Percentiles rank a stretch among this genome's conserved stretches.
These are phyloP conservation scores for Ormosia emarginata DNA, from an alignment of 306 rosid species.

Conservation along the genomic window DNA sequence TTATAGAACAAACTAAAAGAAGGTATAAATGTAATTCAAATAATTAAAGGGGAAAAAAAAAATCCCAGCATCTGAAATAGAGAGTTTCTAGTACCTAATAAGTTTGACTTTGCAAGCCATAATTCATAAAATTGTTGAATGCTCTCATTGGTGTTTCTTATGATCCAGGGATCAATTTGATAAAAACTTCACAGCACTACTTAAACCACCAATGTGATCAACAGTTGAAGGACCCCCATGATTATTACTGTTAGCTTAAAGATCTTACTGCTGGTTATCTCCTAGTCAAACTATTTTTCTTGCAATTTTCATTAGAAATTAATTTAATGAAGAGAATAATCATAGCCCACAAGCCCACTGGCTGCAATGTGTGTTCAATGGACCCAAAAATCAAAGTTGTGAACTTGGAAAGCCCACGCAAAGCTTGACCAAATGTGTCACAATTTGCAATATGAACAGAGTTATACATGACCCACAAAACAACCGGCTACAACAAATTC, in stretches of 20 bases:
- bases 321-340: not conserved
- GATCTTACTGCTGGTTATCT: not conserved
- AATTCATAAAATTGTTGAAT: not conserved
- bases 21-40: not conserved
- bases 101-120: not conserved
- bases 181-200: not conserved
- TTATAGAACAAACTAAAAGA: not conserved
- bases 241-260: not conserved
- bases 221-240: not conserved
- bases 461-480: not conserved
- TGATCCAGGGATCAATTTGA: not conserved
- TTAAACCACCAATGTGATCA: not conserved
- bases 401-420: slow-evolving; percentile 8
- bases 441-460: not conserved
- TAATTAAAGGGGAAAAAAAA: not conserved
- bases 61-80: not conserved
- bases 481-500: not conserved
- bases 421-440: not conserved
- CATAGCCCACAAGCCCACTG: not conserved
- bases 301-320: not conserved
- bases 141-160: not conserved
- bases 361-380: not conserved
- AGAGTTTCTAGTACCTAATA: not conserved
- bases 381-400: slow-evolving; percentile 2
- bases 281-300: not conserved